Percentiles rank a stretch among this genome's conserved stretches.
Evolutionary conservation across 257 asterid species (phyloP).

Genomic region (Plantago major): DNA sequence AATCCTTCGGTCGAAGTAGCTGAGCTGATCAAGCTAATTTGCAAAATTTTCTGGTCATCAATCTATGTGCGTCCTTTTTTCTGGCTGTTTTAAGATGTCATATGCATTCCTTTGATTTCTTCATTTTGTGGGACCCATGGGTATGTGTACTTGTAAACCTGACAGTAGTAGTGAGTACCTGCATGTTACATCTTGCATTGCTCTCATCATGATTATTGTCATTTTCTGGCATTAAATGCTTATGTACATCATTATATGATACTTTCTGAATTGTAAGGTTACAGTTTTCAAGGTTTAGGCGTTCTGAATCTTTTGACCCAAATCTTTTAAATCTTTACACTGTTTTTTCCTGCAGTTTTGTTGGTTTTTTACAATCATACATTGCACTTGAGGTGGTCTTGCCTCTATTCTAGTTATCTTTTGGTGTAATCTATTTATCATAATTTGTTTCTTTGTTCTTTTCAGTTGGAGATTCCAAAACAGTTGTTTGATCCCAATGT

Average conservation of each 20-base stretch:
- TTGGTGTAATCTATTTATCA: not conserved
- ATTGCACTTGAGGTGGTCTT: not conserved
- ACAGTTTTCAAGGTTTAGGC: slow-evolving; percentile 1
- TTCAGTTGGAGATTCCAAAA: slow-evolving; percentile 93
- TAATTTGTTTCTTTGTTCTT: slow-evolving; percentile 6
- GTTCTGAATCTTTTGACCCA: not conserved
- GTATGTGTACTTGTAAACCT: too few species aligned
- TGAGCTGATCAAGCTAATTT: slow-evolving; percentile 90
- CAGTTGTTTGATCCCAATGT: slow-evolving; percentile 84
- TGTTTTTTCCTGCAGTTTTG: too few species aligned
- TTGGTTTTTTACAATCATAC: too few species aligned
- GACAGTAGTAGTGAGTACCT: too few species aligned
- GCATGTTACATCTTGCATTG: not conserved
- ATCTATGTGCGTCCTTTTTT: slow-evolving; percentile 61
- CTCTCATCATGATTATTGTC: slow-evolving; percentile 1
- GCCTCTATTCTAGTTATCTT: not conserved
- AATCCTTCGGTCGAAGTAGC: slow-evolving; percentile 86
- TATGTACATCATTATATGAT: not conserved
- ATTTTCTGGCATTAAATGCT: not conserved
- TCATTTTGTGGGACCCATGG: not conserved
- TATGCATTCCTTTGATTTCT: not conserved
- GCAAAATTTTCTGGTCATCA: slow-evolving; percentile 98
- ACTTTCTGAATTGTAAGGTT: not conserved
- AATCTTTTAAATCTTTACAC: too few species aligned
- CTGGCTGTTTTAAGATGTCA: not conserved